phyloP scores from a whole-genome alignment of 768 basidiomycete genomes.

The Pleurotus giganteus region DNA sequence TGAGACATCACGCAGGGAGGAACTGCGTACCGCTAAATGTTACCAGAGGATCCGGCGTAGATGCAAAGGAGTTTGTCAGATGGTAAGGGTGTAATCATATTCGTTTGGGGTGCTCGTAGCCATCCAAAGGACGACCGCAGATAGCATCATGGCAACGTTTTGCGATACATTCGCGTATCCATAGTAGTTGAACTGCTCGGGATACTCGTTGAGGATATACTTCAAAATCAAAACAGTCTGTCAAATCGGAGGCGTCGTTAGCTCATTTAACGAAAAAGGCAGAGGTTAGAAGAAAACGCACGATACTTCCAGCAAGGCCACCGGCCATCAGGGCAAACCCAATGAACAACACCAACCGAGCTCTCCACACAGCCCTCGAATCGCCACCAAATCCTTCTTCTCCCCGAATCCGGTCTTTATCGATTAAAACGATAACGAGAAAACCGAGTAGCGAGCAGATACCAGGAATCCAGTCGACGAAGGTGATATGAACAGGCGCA shows the following conservation, averaged over 20 bases:
- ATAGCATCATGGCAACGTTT: constrained; percentile 82
- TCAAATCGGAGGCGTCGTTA: constrained; percentile 3
- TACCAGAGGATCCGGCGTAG: too few species aligned
- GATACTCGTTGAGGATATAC: constrained; percentile 73
- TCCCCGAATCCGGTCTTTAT: constrained; percentile 84
- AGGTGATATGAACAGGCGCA: constrained; percentile 78
- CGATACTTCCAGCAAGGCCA: constrained; percentile 94
- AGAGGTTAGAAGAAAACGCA: constrained; percentile 41
- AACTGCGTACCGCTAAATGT: too few species aligned
- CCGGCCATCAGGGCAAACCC: constrained; percentile 98
- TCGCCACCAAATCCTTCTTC: constrained; percentile 83
- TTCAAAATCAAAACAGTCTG: constrained; percentile 90
- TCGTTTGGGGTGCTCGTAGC: constrained; percentile 84
- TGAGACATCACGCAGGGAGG: too few species aligned
- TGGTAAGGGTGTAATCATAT: constrained; percentile 89
- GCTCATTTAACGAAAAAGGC: background rate
- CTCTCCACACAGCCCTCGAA: constrained; percentile 85
- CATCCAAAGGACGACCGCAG: constrained; percentile 87
- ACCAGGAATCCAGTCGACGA: constrained; percentile 96
- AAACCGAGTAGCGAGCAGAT: constrained; percentile 91
- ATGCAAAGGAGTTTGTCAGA: too few species aligned
- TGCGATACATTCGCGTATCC: constrained; percentile 96
- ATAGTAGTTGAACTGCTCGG: constrained; percentile 81
- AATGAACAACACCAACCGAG: constrained; percentile 86
- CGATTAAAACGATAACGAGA: constrained; percentile 89